These are phyloP conservation scores for Lachnellula suecica DNA, from an alignment of 2,329 filamentous ascomycete genomes.

Conservation along the genomic window DNA sequence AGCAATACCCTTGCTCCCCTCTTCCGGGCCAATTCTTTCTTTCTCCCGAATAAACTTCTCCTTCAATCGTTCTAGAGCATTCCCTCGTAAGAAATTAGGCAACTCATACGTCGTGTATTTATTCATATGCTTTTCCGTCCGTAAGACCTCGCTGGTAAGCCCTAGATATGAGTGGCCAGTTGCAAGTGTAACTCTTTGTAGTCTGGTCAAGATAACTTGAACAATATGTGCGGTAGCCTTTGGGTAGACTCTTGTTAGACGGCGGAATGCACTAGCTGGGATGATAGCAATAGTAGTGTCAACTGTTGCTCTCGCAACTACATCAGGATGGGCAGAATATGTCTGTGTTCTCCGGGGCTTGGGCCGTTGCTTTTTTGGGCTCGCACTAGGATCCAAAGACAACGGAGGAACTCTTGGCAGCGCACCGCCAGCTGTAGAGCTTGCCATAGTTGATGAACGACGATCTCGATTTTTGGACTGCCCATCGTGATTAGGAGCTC, in stretches of 20 bases:
- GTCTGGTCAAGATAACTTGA: constrained; percentile 90
- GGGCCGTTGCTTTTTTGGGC: constrained; percentile 24
- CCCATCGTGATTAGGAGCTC: constrained; percentile 22
- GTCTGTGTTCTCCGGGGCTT: constrained; percentile 47
- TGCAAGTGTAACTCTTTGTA: constrained; percentile 90
- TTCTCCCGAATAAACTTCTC: constrained; percentile 88
- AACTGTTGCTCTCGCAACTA: constrained; percentile 91
- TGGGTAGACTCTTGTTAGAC: constrained; percentile 89
- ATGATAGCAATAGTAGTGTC: constrained; percentile 99
- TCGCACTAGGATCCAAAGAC: constrained; percentile 56
- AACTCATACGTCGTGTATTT: constrained; percentile 89
- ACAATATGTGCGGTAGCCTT: constrained; percentile 97
- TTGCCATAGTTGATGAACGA: constrained; percentile 28
- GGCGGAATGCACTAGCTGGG: constrained; percentile 90
- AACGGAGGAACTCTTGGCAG: constrained; percentile 72
- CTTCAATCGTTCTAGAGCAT: constrained; percentile 80
- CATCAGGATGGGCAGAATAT: constrained; percentile 93
- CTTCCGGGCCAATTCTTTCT: constrained; percentile 77
- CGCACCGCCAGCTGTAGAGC: constrained; percentile 34
- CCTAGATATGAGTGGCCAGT: constrained; percentile 95
- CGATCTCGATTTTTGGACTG: constrained; percentile 56
- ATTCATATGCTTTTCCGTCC: constrained; percentile 91
- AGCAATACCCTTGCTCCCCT: constrained; percentile 89
- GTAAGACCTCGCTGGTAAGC: constrained; percentile 84
- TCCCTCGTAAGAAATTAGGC: constrained; percentile 84